phyloP scores from a whole-genome alignment of 768 basidiomycete genomes.

The Lactarius sp. region DNA sequence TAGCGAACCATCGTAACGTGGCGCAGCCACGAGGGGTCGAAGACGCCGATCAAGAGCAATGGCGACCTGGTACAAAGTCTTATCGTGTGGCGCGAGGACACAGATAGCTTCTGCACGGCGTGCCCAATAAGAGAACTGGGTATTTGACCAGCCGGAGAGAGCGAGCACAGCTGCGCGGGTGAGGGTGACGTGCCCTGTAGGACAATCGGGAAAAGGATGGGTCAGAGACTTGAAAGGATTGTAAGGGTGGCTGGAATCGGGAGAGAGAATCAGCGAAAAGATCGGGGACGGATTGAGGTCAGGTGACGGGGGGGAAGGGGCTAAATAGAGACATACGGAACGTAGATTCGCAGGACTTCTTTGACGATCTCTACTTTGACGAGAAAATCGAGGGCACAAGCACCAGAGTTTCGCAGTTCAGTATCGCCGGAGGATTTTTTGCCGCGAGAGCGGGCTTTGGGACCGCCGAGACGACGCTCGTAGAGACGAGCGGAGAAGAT shows the following conservation, averaged over 20 bases:
- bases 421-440: conserved; percentile 29
- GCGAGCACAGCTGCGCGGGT: conserved; percentile 45
- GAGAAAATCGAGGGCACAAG: conserved; percentile 47
- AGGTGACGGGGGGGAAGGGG: background rate
- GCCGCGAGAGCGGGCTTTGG: conserved; percentile 36
- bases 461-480: conserved; percentile 40
- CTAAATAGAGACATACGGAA: conserved; percentile 38
- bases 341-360: conserved; percentile 43
- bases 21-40: conserved; percentile 28
- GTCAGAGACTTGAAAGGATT: conserved; percentile 47
- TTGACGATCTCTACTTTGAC: conserved; percentile 51
- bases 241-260: conserved; percentile 43
- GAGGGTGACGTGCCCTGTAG: conserved; percentile 41
- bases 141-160: conserved; percentile 50
- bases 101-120: conserved; percentile 47
- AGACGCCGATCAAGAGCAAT: conserved; percentile 41
- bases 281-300: background rate
- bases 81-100: conserved; percentile 40
- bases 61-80: conserved; percentile 39
- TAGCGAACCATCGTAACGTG: conserved; percentile 24
- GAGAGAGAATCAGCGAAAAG: conserved; percentile 1
- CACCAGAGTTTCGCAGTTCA: conserved; percentile 32
- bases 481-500: conserved; percentile 46
- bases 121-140: conserved; percentile 53
- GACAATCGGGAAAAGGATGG: conserved; percentile 38